phyloP scores from a whole-genome alignment of 1,139 yeast species.

The Groenewaldozyma auringiensis region DNA sequence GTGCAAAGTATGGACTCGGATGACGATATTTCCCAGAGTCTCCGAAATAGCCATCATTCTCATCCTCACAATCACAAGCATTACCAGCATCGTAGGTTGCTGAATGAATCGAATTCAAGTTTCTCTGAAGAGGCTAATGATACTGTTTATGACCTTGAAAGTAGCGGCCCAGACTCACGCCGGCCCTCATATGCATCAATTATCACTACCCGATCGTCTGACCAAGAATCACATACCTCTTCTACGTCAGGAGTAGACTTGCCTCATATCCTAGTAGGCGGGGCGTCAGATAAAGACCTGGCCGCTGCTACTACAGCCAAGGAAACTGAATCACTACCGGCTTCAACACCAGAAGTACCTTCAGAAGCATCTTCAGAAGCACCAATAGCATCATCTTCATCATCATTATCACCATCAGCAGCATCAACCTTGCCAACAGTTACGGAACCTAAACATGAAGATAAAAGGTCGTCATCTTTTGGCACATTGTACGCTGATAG shows the following conservation, averaged over 20 bases:
- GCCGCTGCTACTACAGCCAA: neutral
- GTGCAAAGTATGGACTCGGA: neutral
- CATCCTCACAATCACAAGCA: no score
- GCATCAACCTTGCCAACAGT: no score
- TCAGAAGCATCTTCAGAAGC: no score
- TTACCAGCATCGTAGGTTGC: neutral
- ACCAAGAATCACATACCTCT: conserved; percentile 1
- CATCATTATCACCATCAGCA: no score
- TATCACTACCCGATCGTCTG: conserved; percentile 10
- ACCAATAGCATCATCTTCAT: no score
- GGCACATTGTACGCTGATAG: neutral
- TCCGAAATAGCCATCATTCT: no score
- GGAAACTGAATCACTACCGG: conserved; percentile 12
- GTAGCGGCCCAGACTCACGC: conserved; percentile 11
- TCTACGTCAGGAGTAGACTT: neutral
- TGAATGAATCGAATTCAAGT: neutral
- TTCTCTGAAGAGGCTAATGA: neutral
- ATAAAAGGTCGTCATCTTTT: neutral
- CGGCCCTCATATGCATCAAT: conserved; percentile 18
- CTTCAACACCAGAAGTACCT: no score
- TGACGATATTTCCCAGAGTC: no score
- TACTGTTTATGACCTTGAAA: neutral
- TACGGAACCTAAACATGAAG: conserved; percentile 4
- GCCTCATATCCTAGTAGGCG: neutral
- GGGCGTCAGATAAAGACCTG: neutral